phyloP scores from a whole-genome alignment of 176 grass and related monocot genomes.

The Metroxylon sagu region DNA sequence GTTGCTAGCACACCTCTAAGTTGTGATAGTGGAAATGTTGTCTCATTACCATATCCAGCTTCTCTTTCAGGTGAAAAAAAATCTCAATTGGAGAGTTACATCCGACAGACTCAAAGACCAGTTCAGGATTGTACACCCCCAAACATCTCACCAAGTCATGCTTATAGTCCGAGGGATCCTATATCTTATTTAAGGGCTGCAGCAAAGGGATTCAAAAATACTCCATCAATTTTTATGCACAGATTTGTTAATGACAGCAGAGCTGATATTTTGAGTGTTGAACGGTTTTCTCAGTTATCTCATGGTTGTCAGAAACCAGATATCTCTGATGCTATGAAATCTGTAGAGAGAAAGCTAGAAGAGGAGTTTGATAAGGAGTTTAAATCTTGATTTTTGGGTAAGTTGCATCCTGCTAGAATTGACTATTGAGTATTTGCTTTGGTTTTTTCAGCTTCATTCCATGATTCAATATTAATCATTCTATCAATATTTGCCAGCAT shows the following conservation, averaged over 20 bases:
- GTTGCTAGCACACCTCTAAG: too few species aligned
- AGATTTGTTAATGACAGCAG: neutral
- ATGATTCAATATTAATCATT: too few species aligned
- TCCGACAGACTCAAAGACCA: neutral
- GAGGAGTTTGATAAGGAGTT: neutral
- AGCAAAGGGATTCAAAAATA: slow-evolving; percentile 10
- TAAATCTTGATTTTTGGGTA: neutral
- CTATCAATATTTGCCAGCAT: too few species aligned
- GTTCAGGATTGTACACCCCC: neutral
- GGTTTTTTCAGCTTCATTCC: too few species aligned
- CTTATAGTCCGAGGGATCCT: neutral
- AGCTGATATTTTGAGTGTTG: neutral
- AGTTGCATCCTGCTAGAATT: neutral
- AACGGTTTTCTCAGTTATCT: neutral
- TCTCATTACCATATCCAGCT: neutral
- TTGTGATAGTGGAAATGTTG: neutral
- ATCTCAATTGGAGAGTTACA: neutral
- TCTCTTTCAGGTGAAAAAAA: neutral
- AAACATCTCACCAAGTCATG: neutral
- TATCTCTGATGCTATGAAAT: neutral
- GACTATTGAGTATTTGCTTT: too few species aligned
- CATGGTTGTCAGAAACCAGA: neutral
- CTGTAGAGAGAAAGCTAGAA: neutral
- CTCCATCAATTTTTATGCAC: slow-evolving; percentile 8
- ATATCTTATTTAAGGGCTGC: neutral